Evolutionary conservation across 768 basidiomycete species (phyloP).

Genomic region (Leccinum subtestaceum): DNA sequence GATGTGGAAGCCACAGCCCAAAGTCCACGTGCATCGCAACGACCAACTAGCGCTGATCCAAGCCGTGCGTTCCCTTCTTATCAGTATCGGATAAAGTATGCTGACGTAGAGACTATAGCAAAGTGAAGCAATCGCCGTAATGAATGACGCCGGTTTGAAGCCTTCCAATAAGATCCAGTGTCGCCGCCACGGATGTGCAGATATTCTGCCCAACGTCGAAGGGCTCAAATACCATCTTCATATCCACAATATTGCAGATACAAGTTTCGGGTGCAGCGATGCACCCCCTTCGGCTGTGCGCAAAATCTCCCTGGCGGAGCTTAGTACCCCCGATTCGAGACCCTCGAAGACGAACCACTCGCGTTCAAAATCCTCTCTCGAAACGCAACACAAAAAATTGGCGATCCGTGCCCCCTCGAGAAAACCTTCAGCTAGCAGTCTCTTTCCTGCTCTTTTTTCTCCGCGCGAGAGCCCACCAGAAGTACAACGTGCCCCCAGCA

Average conservation of each 20-base stretch:
- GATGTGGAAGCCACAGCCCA: constrained; percentile 33
- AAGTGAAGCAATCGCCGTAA: constrained; percentile 26
- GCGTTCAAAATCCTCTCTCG: constrained; percentile 20
- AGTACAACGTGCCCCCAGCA: constrained; percentile 4
- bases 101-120: constrained; percentile 17
- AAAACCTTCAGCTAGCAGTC: constrained; percentile 16
- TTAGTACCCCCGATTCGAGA: neutral
- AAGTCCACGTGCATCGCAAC: constrained; percentile 35
- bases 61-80: constrained; percentile 36
- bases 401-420: constrained; percentile 4
- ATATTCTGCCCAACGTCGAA: constrained; percentile 40
- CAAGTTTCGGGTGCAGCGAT: neutral
- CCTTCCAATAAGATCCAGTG: constrained; percentile 39
- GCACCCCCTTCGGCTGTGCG: neutral
- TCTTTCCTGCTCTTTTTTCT: constrained; percentile 17
- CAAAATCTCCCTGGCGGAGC: constrained; percentile 2
- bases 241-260: constrained; percentile 52
- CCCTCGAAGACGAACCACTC: constrained; percentile 7
- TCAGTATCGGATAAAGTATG: neutral
- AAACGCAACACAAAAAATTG: neutral
- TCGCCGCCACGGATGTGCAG: constrained; percentile 43
- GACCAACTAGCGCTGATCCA: constrained; percentile 36
- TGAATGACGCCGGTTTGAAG: constrained; percentile 24
- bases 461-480: constrained; percentile 5
- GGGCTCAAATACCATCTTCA: constrained; percentile 53